These are phyloP conservation scores for Aspergillus oerlinghausenensis DNA, from an alignment of 2,329 filamentous ascomycete genomes.

Conservation along the genomic window DNA sequence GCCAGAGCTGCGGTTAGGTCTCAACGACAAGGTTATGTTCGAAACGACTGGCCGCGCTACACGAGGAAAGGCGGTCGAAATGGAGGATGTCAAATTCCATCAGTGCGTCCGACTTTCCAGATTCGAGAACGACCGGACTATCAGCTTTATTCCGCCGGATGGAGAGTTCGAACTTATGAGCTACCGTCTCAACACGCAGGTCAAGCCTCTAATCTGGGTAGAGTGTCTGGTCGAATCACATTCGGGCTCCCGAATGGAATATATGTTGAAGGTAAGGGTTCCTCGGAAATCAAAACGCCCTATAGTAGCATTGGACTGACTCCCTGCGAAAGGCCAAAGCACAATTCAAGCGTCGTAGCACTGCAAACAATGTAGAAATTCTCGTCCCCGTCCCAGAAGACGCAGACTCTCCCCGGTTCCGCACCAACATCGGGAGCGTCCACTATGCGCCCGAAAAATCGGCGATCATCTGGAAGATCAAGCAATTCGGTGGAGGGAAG, in stretches of 20 bases:
- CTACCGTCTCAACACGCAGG: slow-evolving; percentile 96
- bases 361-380: slow-evolving; percentile 98
- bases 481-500: slow-evolving; percentile 97
- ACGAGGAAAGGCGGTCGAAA: slow-evolving; percentile 93
- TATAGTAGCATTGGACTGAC: not conserved
- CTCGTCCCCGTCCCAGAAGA: slow-evolving; percentile 96
- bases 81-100: slow-evolving; percentile 99
- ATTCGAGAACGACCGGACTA: slow-evolving; percentile 97
- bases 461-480: slow-evolving; percentile 99
- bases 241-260: slow-evolving; percentile 91
- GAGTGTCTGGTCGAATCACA: slow-evolving; percentile 97
- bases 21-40: slow-evolving; percentile 99
- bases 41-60: slow-evolving; percentile 94
- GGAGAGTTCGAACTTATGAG: slow-evolving; percentile 99
- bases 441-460: slow-evolving; percentile 97
- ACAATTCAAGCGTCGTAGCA: slow-evolving; percentile 96
- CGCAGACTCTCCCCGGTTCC: slow-evolving; percentile 90
- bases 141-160: slow-evolving; percentile 97
- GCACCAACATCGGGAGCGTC: slow-evolving; percentile 93
- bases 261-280: slow-evolving; percentile 77
- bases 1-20: slow-evolving; percentile 86
- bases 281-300: not conserved
- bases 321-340: slow-evolving; percentile 62
- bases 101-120: slow-evolving; percentile 93
- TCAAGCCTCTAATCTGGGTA: slow-evolving; percentile 98